phyloP scores from a whole-genome alignment of 345 rosid genomes.

The Viola odorata region DNA sequence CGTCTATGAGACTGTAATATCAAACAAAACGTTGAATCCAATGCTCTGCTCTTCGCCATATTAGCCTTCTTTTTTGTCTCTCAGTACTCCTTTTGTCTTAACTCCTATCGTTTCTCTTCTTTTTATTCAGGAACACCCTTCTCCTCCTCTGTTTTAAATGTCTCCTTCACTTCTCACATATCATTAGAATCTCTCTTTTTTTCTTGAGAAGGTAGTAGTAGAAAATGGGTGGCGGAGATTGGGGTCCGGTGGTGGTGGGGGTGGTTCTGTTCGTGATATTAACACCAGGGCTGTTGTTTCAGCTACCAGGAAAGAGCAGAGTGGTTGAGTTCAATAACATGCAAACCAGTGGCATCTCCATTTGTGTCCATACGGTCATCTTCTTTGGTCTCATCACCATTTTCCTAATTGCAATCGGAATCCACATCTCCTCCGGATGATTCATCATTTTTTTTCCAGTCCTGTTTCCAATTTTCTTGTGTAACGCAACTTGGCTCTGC shows the following conservation, averaged over 20 bases:
- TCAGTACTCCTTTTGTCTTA: background rate
- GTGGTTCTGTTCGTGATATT: constrained; percentile 11
- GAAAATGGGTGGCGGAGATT: background rate
- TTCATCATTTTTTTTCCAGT: background rate
- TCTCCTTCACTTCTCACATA: background rate
- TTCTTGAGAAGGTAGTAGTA: background rate
- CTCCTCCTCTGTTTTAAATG: background rate
- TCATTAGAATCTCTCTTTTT: no score
- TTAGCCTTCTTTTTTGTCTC: background rate
- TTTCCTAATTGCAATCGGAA: constrained; percentile 14
- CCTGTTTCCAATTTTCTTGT: no score
- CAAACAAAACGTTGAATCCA: background rate
- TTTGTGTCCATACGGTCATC: constrained; percentile 8
- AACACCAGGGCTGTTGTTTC: constrained; percentile 6
- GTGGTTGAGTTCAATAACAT: constrained; percentile 10
- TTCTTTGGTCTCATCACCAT: constrained; percentile 16
- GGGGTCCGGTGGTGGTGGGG: constrained; percentile 14
- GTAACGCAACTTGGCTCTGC: no score
- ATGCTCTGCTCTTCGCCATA: background rate
- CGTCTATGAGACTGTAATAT: background rate
- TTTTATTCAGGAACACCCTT: background rate
- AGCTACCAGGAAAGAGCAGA: constrained; percentile 9
- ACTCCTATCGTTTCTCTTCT: background rate
- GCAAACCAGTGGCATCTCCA: constrained; percentile 16
- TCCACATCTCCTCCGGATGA: constrained; percentile 12